Conservation (phyloP, 148 eudicot genomes). For the Fagopyrum homotropicum region DNA sequence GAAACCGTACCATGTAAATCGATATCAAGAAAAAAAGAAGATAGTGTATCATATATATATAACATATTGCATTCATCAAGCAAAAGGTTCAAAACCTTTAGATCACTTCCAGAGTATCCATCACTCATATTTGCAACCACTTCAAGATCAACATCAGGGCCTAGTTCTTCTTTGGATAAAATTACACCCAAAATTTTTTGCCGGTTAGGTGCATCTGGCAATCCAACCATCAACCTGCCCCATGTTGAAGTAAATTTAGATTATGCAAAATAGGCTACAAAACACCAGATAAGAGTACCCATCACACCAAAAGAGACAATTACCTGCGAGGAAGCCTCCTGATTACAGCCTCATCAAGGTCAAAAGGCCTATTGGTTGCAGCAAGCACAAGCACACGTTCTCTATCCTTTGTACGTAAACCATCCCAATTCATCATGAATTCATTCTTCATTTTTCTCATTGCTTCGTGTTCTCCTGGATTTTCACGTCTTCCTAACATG, state of each 20-base stretch:
- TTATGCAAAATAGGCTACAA: background rate
- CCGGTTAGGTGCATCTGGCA: constrained; percentile 83
- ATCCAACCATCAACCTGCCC: constrained; percentile 89
- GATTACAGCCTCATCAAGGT: constrained; percentile 94
- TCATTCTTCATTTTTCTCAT: constrained; percentile 99
- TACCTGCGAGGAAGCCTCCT: constrained; percentile 93
- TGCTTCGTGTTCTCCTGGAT: constrained; percentile 95
- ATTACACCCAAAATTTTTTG: constrained; percentile 78
- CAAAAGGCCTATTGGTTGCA: constrained; percentile 95
- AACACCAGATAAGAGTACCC: background rate
- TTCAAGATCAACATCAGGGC: constrained; percentile 58
- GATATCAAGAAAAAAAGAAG: background rate
- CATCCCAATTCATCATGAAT: constrained; percentile 98
- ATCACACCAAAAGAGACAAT: background rate
- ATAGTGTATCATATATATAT: background rate
- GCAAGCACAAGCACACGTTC: constrained; percentile 92
- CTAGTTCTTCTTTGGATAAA: constrained; percentile 79
- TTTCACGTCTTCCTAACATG: constrained; percentile 96
- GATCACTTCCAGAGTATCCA: constrained; percentile 94
- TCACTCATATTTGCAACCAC: constrained; percentile 80
- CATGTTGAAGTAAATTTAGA: background rate
- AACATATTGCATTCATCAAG: background rate
- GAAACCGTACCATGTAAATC: background rate
- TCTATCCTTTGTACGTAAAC: constrained; percentile 84
- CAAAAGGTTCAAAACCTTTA: constrained; percentile 47